A percentile compares a stretch with the other conserved stretches of the same genome.
phyloP scores from a whole-genome alignment of 768 basidiomycete genomes.

The Tulasnella sp. region DNA sequence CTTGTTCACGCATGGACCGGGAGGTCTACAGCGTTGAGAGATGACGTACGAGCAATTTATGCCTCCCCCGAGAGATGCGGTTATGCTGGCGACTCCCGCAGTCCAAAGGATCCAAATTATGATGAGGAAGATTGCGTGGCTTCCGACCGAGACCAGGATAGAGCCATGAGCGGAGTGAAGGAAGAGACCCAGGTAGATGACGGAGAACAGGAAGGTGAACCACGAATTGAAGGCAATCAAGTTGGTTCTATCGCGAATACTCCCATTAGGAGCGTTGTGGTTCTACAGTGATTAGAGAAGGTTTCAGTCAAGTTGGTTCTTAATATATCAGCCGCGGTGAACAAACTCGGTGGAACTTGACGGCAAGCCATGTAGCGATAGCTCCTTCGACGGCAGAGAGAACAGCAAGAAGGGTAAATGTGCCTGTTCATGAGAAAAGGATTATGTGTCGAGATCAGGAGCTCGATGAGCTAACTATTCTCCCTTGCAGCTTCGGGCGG shows the following conservation, averaged over 20 bases:
- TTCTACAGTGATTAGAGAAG: slow-evolving; percentile 16
- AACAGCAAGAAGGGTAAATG: slow-evolving; percentile 44
- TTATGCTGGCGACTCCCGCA: slow-evolving; percentile 60
- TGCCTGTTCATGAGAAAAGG: slow-evolving; percentile 26
- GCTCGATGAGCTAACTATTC: neutral
- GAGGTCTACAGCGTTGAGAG: neutral
- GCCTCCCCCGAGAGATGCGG: slow-evolving; percentile 52
- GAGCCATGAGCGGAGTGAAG: slow-evolving; percentile 34
- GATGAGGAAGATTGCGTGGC: slow-evolving; percentile 48
- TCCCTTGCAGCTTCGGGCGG: no score
- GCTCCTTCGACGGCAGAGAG: slow-evolving; percentile 45
- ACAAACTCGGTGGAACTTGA: slow-evolving; percentile 38
- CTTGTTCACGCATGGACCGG: neutral
- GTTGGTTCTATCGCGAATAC: slow-evolving; percentile 49
- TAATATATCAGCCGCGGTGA: neutral
- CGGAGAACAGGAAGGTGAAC: slow-evolving; percentile 54
- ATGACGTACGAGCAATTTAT: slow-evolving; percentile 51
- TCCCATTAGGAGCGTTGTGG: slow-evolving; percentile 37
- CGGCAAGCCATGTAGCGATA: slow-evolving; percentile 60
- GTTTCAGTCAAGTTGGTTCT: neutral
- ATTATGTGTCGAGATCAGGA: neutral
- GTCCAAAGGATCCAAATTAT: slow-evolving; percentile 74
- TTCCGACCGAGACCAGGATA: slow-evolving; percentile 46
- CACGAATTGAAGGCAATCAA: slow-evolving; percentile 59
- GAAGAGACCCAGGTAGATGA: slow-evolving; percentile 44